phyloP scores from a whole-genome alignment of 257 asterid genomes.

The Ligustrum vulgare region DNA sequence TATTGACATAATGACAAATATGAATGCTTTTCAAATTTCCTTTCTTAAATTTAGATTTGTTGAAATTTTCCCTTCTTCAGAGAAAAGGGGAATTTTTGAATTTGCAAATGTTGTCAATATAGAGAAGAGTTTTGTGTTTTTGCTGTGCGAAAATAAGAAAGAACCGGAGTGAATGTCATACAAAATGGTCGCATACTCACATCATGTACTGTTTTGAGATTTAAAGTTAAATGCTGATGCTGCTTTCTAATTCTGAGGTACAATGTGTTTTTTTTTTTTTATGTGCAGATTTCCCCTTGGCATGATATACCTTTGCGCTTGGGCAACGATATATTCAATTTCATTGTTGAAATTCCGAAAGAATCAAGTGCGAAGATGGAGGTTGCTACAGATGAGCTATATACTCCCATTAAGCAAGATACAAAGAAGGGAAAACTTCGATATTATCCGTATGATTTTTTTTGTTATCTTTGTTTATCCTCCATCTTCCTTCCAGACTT shows the following conservation, averaged over 20 bases:
- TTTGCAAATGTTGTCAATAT: too few relatives aligned
- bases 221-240: slow-evolving; percentile 7
- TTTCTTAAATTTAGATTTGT: not conserved
- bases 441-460: slow-evolving; percentile 77
- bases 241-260: not conserved
- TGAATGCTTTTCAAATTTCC: not conserved
- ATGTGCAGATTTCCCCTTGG: slow-evolving; percentile 91
- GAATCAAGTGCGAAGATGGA: slow-evolving; percentile 99
- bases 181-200: not conserved
- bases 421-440: slow-evolving; percentile 95
- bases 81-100: not conserved
- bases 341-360: slow-evolving; percentile 90
- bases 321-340: slow-evolving; percentile 86
- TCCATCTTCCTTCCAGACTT: too few relatives aligned
- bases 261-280: slow-evolving; percentile 19
- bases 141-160: not conserved
- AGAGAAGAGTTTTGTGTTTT: not conserved
- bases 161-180: not conserved
- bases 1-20: not conserved
- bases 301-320: slow-evolving; percentile 84
- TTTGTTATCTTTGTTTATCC: not conserved
- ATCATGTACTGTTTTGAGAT: not conserved
- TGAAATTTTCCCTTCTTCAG: not conserved
- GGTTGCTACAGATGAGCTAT: slow-evolving; percentile 93
- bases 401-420: slow-evolving; percentile 95